These are phyloP conservation scores for Keqinozyma sinolaborantium DNA, from an alignment of 1,139 yeast species.

Conservation along the genomic window DNA sequence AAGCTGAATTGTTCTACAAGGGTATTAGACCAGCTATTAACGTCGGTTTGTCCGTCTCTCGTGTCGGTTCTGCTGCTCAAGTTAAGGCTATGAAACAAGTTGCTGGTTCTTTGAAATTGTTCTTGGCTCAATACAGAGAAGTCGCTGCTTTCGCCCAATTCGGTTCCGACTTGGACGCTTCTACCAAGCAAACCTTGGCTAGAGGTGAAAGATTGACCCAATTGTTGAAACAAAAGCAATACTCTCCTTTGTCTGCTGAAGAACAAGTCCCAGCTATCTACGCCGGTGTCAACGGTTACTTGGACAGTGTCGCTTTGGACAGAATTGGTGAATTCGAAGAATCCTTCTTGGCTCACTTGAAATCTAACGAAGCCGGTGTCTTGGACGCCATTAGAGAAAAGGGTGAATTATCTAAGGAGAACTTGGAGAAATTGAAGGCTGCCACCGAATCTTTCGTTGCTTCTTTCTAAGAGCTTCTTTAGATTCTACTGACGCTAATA, in stretches of 20 bases:
- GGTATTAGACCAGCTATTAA: constrained; percentile 99
- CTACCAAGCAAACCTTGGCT: constrained; percentile 97
- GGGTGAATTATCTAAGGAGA: constrained; percentile 90
- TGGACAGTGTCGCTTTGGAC: constrained; percentile 81
- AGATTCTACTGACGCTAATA: background rate
- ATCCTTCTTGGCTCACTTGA: constrained; percentile 86
- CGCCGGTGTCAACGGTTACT: constrained; percentile 99
- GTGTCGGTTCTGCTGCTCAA: constrained; percentile 99
- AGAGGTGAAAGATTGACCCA: constrained; percentile 99
- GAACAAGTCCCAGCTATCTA: constrained; percentile 98
- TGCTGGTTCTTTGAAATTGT: constrained; percentile 99
- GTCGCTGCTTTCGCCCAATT: constrained; percentile 99
- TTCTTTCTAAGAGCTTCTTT: constrained; percentile 51
- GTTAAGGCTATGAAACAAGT: constrained; percentile 99
- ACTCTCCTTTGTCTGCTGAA: constrained; percentile 95
- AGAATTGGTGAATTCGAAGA: constrained; percentile 91
- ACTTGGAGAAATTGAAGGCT: constrained; percentile 81
- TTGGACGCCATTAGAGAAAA: constrained; percentile 78
- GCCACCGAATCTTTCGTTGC: constrained; percentile 92
- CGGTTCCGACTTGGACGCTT: constrained; percentile 99
- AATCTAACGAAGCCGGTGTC: constrained; percentile 84
- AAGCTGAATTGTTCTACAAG: constrained; percentile 99
- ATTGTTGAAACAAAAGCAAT: constrained; percentile 97
- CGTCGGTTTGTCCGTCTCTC: constrained; percentile 99
- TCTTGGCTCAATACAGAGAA: constrained; percentile 99